These are phyloP conservation scores for Dendrothele bispora DNA, from an alignment of 768 basidiomycete genomes.

Conservation along the genomic window DNA sequence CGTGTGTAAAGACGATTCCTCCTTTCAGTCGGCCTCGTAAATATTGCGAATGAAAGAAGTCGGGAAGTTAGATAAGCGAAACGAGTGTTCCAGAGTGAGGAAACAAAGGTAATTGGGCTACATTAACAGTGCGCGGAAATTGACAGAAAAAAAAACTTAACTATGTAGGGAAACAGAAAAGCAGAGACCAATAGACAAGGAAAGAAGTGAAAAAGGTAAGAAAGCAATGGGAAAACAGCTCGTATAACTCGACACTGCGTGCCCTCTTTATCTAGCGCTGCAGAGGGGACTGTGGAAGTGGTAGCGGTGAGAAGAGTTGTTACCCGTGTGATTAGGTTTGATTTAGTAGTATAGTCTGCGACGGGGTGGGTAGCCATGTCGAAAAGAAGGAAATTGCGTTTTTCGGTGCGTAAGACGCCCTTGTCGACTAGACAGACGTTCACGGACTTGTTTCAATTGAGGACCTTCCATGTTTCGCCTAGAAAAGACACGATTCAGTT, in stretches of 20 bases:
- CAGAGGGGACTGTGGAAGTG: constrained; percentile 75
- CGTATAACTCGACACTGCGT: constrained; percentile 79
- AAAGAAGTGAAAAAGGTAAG: no score
- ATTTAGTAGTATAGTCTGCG: constrained; percentile 89
- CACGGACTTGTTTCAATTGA: constrained; percentile 98
- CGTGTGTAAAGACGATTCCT: no score
- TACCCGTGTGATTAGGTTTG: constrained; percentile 74
- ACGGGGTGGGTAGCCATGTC: constrained; percentile 99
- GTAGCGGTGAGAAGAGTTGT: constrained; percentile 79
- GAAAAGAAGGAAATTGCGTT: constrained; percentile 97
- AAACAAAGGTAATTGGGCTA: no score
- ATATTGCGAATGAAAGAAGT: no score
- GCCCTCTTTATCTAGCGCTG: constrained; percentile 74
- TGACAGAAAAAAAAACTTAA: no score
- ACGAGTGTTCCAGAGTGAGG: no score
- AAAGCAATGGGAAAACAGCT: constrained; percentile 78
- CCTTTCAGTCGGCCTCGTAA: no score
- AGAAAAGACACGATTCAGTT: constrained; percentile 6
- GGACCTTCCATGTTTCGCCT: constrained; percentile 99
- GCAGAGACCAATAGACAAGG: no score
- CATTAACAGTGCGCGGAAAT: no score
- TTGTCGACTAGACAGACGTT: constrained; percentile 98
- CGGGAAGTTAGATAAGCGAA: no score
- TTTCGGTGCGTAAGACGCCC: constrained; percentile 97
- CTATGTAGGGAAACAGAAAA: no score